A percentile compares a stretch with the other conserved stretches of the same genome.
phyloP scores from a whole-genome alignment of 148 eudicot species.

The Cornus kousa region DNA sequence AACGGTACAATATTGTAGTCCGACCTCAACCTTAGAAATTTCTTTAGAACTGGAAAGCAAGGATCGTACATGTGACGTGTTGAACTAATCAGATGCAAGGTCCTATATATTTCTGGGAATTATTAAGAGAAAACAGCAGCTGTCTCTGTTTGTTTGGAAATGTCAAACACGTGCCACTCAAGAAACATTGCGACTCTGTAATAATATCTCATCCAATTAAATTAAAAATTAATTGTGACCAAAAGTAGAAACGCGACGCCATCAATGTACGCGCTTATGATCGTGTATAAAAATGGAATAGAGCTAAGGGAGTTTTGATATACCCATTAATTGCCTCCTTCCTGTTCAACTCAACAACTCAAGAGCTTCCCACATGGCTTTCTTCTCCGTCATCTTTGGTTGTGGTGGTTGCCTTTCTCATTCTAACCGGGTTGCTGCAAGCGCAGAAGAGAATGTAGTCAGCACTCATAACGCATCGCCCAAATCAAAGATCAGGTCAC shows the following conservation, averaged over 20 bases:
- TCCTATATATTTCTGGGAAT: too few relatives aligned
- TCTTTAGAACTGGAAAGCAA: background rate
- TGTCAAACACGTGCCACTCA: too few relatives aligned
- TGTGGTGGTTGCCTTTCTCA: background rate
- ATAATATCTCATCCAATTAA: too few relatives aligned
- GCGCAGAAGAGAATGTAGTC: background rate
- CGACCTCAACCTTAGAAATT: too few relatives aligned
- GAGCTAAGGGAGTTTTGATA: background rate
- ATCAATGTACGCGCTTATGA: background rate
- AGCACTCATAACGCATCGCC: background rate
- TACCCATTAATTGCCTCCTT: background rate
- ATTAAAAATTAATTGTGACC: too few relatives aligned
- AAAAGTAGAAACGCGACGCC: background rate
- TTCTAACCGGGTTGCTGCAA: background rate
- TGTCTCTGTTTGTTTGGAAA: background rate
- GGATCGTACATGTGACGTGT: background rate
- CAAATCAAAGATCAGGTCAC: background rate
- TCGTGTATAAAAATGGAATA: background rate
- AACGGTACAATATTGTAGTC: too few relatives aligned
- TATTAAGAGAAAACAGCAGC: background rate
- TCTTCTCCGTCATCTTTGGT: background rate
- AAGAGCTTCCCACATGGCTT: background rate
- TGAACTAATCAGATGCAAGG: too few relatives aligned
- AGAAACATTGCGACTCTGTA: too few relatives aligned
- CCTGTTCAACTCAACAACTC: too few relatives aligned